Base-by-base conservation (phyloP, 352 stramenopile genomes). In the Thalassiosira livingstoniorum region DNA sequence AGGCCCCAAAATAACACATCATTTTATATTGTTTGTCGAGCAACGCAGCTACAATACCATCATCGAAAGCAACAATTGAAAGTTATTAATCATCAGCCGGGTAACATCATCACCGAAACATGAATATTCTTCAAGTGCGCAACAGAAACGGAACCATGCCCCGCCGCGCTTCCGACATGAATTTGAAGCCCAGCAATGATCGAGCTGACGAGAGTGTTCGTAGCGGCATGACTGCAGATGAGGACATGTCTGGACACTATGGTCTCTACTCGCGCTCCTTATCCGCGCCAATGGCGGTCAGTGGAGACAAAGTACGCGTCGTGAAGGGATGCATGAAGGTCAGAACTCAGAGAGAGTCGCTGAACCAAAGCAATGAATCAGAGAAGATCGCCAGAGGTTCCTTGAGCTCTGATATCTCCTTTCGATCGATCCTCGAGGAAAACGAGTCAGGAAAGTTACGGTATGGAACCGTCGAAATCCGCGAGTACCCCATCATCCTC, bases 401-500 rank as follows among this genome's bases (percentile, higher is more conserved):
- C n/a, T n/a, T n/a, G n/a, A n/a, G n/a, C n/a, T n/a, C n/a, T n/a
- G n/a, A n/a, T n/a, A n/a, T n/a, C n/a, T n/a, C n/a, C n/a, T n/a
- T n/a, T n/a, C n/a, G n/a, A n/a, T n/a, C 47, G 47, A 58, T 58
- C 21, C 47, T 58, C 5, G 47, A 58, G 27, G 47, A 10, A 7
- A 29, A 11, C 47, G 11, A 29, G 5, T 29, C 11, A 29, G 21
- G 4, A 23, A 58, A 27, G 47, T 29, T 58, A 15, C 5, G 60
- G 15, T 92, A 90, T 73, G 61, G 32, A 0, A 45, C 42, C 35
- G 72, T 90, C 18, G 45, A 73, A 47, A 43, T 90, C 0, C 75
- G 84, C 51, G 79, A 86, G 31, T 90, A 86, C 78, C 78, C 84
- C 70, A 67, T 78, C 13, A 73, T 80, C 4, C 37, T 90, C 13